Percentiles rank a stretch among this genome's conserved stretches.
These are phyloP conservation scores for Megacollybia marginata DNA, from an alignment of 768 basidiomycete genomes.

Conservation along the genomic window DNA sequence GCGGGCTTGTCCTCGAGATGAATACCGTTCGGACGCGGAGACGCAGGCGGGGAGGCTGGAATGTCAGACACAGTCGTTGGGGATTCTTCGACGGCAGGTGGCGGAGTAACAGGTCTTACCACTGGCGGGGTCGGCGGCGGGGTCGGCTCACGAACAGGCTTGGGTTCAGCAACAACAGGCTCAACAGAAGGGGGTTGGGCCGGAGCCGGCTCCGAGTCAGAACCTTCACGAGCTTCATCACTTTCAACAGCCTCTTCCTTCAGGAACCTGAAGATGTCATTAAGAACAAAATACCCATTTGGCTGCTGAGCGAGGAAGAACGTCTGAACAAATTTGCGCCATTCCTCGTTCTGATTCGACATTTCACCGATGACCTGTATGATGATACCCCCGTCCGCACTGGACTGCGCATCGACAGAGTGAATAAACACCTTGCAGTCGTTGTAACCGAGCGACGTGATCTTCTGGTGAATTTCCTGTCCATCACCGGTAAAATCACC, in stretches of 20 bases:
- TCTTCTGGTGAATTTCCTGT: constrained; percentile 98
- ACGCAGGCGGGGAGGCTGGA: constrained; percentile 7
- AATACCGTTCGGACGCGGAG: constrained; percentile 1
- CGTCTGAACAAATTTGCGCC: constrained; percentile 99
- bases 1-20: constrained; percentile 12
- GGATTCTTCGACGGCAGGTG: constrained; percentile 28
- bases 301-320: constrained; percentile 99
- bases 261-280: constrained; percentile 99
- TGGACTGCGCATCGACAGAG: constrained; percentile 96
- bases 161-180: constrained; percentile 23
- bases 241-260: constrained; percentile 89
- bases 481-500: constrained; percentile 1
- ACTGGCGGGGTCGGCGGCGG: constrained; percentile 29
- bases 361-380: constrained; percentile 99
- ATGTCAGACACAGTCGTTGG: constrained; percentile 28
- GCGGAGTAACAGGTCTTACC: constrained; percentile 17
- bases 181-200: constrained; percentile 24
- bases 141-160: constrained; percentile 31
- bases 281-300: constrained; percentile 98
- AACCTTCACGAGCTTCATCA: constrained; percentile 54
- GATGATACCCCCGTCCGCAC: constrained; percentile 91
- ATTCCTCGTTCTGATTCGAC: constrained; percentile 85
- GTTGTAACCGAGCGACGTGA: constrained; percentile 87
- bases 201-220: constrained; percentile 22
- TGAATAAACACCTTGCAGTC: constrained; percentile 99